Evolutionary conservation across 768 basidiomycete genomes (phyloP).

Genomic region (Mycena metata): DNA sequence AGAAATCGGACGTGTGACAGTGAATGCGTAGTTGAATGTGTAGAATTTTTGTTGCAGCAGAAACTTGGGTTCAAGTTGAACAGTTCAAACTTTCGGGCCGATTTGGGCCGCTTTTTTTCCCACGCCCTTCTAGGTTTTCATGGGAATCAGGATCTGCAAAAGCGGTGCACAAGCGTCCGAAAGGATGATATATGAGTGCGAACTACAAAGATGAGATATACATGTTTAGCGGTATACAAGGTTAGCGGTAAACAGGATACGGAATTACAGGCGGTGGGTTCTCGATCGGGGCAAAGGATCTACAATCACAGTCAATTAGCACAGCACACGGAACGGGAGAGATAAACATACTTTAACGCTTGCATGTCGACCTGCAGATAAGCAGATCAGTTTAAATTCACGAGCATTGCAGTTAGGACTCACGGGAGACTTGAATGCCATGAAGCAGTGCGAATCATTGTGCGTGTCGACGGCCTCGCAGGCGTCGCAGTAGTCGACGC

Average conservation of each 20-base stretch:
- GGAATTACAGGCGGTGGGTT: constrained; percentile 73
- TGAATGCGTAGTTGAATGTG: too few relatives aligned
- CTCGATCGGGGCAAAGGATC: constrained; percentile 71
- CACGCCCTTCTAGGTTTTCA: too few relatives aligned
- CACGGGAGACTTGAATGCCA: constrained; percentile 89
- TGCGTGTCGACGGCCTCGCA: constrained; percentile 89
- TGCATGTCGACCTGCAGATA: constrained; percentile 76
- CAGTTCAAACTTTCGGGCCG: too few relatives aligned
- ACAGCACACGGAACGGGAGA: neutral
- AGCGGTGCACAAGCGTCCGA: neutral
- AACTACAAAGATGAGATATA: constrained; percentile 22
- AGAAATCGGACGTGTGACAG: too few relatives aligned
- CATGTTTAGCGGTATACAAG: constrained; percentile 36
- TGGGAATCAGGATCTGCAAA: too few relatives aligned
- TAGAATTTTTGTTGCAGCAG: too few relatives aligned
- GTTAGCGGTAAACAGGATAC: constrained; percentile 69
- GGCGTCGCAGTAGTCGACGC: constrained; percentile 86
- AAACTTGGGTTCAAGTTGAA: too few relatives aligned
- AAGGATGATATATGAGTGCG: neutral
- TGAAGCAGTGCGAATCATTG: constrained; percentile 84
- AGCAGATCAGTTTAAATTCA: constrained; percentile 27
- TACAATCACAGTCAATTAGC: constrained; percentile 42
- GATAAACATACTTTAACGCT: constrained; percentile 69
- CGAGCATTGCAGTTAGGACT: constrained; percentile 38
- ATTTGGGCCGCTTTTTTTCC: too few relatives aligned